These are phyloP conservation scores for Paraphoma chrysanthemicola DNA, from an alignment of 2,329 filamentous ascomycete genomes.

Conservation along the genomic window DNA sequence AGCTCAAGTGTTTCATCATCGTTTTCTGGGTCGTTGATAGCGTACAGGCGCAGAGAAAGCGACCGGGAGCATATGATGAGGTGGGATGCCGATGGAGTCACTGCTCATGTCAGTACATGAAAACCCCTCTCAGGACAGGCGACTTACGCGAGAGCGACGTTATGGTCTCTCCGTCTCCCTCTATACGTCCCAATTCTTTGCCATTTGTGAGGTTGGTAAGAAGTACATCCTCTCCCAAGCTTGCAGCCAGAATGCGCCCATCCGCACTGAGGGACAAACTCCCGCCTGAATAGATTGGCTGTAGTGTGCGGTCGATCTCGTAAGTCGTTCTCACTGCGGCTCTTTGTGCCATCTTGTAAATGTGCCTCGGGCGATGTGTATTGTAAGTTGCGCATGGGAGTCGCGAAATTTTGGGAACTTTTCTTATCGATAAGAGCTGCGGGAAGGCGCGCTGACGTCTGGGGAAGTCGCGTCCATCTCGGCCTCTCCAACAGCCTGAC, in stretches of 20 bases:
- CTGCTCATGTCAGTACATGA: slow-evolving; percentile 50
- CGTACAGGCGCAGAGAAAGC: slow-evolving; percentile 92
- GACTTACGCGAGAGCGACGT: slow-evolving; percentile 72
- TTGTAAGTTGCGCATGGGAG: slow-evolving; percentile 2
- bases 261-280: slow-evolving; percentile 82
- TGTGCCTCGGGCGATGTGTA: neutral
- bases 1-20: slow-evolving; percentile 65
- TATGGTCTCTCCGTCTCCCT: slow-evolving; percentile 78
- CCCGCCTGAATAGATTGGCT: slow-evolving; percentile 93
- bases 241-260: slow-evolving; percentile 84
- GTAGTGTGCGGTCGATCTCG: slow-evolving; percentile 80
- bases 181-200: slow-evolving; percentile 80
- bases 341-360: slow-evolving; percentile 58
- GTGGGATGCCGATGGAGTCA: slow-evolving; percentile 88
- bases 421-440: slow-evolving; percentile 43
- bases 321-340: slow-evolving; percentile 82
- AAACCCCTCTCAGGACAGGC: neutral
- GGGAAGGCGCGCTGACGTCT: slow-evolving; percentile 18
- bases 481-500: neutral
- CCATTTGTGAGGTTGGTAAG: slow-evolving; percentile 86
- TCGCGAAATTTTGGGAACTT: slow-evolving; percentile 38
- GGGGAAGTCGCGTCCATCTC: slow-evolving; percentile 12
- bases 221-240: slow-evolving; percentile 89
- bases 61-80: slow-evolving; percentile 92
- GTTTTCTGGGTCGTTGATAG: slow-evolving; percentile 66